Evolutionary conservation across 2,329 filamentous ascomycete species (phyloP).

Genomic region (Xylariaceae sp.): DNA sequence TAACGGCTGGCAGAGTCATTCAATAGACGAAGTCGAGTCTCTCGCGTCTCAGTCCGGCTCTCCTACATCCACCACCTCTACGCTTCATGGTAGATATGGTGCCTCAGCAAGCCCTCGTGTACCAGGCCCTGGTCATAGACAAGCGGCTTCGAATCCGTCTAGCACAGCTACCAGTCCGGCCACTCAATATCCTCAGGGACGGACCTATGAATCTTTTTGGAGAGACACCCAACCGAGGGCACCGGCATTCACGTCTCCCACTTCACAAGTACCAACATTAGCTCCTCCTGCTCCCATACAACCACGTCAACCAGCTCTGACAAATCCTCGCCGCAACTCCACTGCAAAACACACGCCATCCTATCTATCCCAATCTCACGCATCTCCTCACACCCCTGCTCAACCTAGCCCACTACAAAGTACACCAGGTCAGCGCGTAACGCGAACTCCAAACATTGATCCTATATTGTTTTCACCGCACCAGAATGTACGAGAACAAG

Average conservation of each 20-base stretch:
- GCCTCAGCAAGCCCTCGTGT: slow-evolving; percentile 53
- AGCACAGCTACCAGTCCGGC: slow-evolving; percentile 27
- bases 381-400: slow-evolving; percentile 37
- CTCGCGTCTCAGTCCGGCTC: slow-evolving; percentile 66
- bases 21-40: slow-evolving; percentile 72
- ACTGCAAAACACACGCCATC: slow-evolving; percentile 45
- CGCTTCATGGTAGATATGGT: slow-evolving; percentile 46
- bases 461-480: slow-evolving; percentile 64
- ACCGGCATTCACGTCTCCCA: slow-evolving; percentile 34
- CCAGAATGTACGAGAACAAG: slow-evolving; percentile 69
- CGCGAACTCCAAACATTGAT: slow-evolving; percentile 37
- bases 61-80: slow-evolving; percentile 55
- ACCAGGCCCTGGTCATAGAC: slow-evolving; percentile 31
- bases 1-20: slow-evolving; percentile 79
- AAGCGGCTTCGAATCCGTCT: slow-evolving; percentile 24
- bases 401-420: slow-evolving; percentile 37
- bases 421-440: slow-evolving; percentile 30
- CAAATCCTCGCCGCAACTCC: slow-evolving; percentile 46
- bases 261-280: slow-evolving; percentile 34
- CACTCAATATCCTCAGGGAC: slow-evolving; percentile 18
- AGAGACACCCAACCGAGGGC: slow-evolving; percentile 35
- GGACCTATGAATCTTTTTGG: slow-evolving; percentile 42
- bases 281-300: slow-evolving; percentile 54
- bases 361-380: slow-evolving; percentile 44
- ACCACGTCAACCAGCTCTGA: slow-evolving; percentile 37